Evolutionary conservation across 192 early-diverging fungal species (phyloP), one percentile per base, ranked within the genome.

Genomic region (Tieghemiomyces parasiticus): DNA sequence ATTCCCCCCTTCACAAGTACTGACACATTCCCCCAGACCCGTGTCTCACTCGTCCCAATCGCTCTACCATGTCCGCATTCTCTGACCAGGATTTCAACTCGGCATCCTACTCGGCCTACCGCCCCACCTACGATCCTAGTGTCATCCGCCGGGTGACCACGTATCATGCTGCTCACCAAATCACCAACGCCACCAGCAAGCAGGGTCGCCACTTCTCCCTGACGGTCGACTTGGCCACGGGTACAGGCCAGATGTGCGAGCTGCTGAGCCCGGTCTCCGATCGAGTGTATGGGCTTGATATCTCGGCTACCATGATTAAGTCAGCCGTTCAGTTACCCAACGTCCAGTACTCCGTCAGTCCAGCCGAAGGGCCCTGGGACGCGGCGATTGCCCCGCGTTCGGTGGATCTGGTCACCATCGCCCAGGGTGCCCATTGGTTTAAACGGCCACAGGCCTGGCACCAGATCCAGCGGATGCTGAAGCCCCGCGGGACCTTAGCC

Each of bases 221-320:
- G 4, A 71, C 63, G 3, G 68, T 76, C 1, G 74, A 76, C 44
- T 66, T 76, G 1, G 74, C 71, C 26, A 68, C 71, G 3, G 74
- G 74, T 4, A 76, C 74, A 1, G 74, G 74, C 2, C 67, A 70
- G 38, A 65, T 75, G 63, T 67, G 70, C 1, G 64, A 59, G 9
- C 58, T 65, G 32, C 67, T 67, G 63, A 65, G 69, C 26, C 62
- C 61, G 42, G 61, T 56, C 10, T 71, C 67, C 31, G 59, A 60
- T 34, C 44, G 58, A 34, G 74, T 76, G 8, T 34, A 72, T 34
- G 74, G 68, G 8, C 61, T 65, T 1, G 74, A 76, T 34, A 62
- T 72, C 2, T 76, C 74, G 2, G 50, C 46, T 0, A 58, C 38
- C 31, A 76, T 76, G 74, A 60, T 70, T 16, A 60, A 71, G n/a